Evolutionary conservation across 2,329 filamentous ascomycete species (phyloP), one percentile per base, ranked within the genome.

Genomic region (Ophiocordyceps robertsii): DNA sequence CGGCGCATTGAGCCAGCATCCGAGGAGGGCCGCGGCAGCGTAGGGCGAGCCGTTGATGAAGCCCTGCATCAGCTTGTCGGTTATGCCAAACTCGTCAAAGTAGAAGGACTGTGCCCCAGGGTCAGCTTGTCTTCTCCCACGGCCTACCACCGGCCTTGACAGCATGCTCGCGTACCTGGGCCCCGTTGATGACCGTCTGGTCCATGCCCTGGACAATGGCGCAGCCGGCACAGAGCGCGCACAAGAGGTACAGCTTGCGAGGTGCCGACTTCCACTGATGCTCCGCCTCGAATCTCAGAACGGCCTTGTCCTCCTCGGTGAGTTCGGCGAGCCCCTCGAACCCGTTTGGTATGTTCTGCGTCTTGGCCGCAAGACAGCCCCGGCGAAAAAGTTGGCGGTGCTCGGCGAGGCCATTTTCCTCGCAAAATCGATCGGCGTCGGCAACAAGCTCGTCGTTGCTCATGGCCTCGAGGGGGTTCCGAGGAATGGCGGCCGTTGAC

Each of bases 191-290:
- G 3, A 78, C 77, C 0, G 75, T 77, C 54, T 80, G 73, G 52
- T 81, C 75, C 72, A 80, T 78, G 49, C 78, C 78, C 50, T 81
- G 77, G 0, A 82, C 77, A 12, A 77, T 75, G 17, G 78, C 78
- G 12, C 56, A 60, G 0, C 58, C 57, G 0, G 59, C 58, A 19
- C 59, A 62, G 0, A 61, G 51, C 2, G 53, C 54, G 41, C 60
- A 62, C 1, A 63, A 53, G 24, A 61, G 60, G 50, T 62, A 62
- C 6, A 62, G 51, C 29, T 49, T 50, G 29, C 54, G 58, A 0
- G 60, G 60, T 10, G 61, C 55, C 2, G 32, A 38, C 2, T 52
- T 49, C 60, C 60, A 62, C 12, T 55, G 51, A 21, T 57, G 50
- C 0, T 50, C 52, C 9, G 50, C 48, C 32, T 62, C 60, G 4